Conservation (phyloP, 1,284 basidiomycete species). For the Rhizoctonia solani region DNA sequence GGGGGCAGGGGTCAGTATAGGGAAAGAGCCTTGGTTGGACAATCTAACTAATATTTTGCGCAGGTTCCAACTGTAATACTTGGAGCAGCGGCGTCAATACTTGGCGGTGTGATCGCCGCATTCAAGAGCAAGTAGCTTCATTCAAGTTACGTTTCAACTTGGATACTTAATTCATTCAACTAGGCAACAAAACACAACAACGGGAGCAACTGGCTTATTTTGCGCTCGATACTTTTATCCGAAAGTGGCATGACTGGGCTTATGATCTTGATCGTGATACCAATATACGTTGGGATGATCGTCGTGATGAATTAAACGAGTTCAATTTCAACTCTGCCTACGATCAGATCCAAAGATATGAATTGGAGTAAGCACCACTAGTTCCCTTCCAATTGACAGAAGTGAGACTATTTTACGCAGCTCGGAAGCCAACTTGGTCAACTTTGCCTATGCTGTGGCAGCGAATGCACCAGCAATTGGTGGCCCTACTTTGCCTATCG, state of each 20-base stretch:
- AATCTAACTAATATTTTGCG: background rate
- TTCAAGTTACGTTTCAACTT: background rate
- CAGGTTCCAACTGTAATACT: conserved; percentile 23
- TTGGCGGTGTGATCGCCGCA: conserved; percentile 23
- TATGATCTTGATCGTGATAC: conserved; percentile 13
- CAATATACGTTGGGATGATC: background rate
- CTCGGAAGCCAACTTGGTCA: conserved; percentile 13
- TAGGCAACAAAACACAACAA: conserved; percentile 24
- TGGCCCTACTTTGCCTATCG: background rate
- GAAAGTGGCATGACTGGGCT: conserved; percentile 29
- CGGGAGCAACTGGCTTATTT: conserved; percentile 24
- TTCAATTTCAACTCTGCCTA: conserved; percentile 20
- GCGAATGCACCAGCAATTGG: conserved; percentile 1
- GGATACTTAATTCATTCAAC: background rate
- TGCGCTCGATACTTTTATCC: conserved; percentile 24
- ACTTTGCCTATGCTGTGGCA: conserved; percentile 20
- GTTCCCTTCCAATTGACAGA: background rate
- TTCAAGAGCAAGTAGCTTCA: conserved; percentile 3
- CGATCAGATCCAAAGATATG: conserved; percentile 28
- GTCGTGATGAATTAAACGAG: conserved; percentile 12
- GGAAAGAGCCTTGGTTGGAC: background rate
- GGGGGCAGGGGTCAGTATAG: background rate
- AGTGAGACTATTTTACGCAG: background rate
- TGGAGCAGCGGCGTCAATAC: conserved; percentile 22
- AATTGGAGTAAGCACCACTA: conserved; percentile 7